Evolutionary conservation across 106 monocot genomes (phyloP).

Genomic region (Acorus calamus): DNA sequence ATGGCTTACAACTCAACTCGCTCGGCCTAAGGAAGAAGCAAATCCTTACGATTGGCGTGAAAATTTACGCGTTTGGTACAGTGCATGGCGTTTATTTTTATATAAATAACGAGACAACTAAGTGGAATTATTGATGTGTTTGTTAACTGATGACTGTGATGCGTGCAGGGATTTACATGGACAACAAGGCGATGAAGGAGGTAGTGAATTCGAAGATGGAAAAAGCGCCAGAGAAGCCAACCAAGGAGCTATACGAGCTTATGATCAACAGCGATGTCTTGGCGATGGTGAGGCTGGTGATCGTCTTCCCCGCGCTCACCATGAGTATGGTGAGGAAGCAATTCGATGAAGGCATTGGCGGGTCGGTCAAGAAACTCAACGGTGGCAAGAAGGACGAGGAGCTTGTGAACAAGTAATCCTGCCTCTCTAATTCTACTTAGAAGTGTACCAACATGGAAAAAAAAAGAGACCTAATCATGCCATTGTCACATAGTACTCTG

Average conservation of each 20-base stretch:
- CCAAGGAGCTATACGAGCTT: slow-evolving; percentile 40
- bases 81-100: too few species aligned
- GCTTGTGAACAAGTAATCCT: slow-evolving; percentile 33
- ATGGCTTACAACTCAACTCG: slow-evolving; percentile 33
- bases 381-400: slow-evolving; percentile 36
- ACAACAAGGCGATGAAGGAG: slow-evolving; percentile 30
- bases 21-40: slow-evolving; percentile 44
- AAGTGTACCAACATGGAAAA: too few species aligned
- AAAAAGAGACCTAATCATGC: too few species aligned
- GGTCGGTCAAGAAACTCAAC: slow-evolving; percentile 42
- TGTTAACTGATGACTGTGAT: background rate
- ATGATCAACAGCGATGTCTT: slow-evolving; percentile 39
- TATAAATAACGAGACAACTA: too few species aligned
- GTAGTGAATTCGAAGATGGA: slow-evolving; percentile 28
- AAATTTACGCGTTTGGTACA: slow-evolving; percentile 57
- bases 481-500: too few species aligned
- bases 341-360: slow-evolving; percentile 51
- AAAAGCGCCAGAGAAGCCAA: slow-evolving; percentile 19
- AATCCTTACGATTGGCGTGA: slow-evolving; percentile 26
- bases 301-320: slow-evolving; percentile 36
- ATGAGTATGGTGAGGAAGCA: slow-evolving; percentile 47
- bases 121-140: too few species aligned
- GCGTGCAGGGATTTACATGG: slow-evolving; percentile 47
- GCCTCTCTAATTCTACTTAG: background rate
- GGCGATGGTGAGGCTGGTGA: slow-evolving; percentile 38